Evolutionary conservation across 2,329 filamentous ascomycete genomes (phyloP).

Genomic region (Alternaria hordeiaustralica): DNA sequence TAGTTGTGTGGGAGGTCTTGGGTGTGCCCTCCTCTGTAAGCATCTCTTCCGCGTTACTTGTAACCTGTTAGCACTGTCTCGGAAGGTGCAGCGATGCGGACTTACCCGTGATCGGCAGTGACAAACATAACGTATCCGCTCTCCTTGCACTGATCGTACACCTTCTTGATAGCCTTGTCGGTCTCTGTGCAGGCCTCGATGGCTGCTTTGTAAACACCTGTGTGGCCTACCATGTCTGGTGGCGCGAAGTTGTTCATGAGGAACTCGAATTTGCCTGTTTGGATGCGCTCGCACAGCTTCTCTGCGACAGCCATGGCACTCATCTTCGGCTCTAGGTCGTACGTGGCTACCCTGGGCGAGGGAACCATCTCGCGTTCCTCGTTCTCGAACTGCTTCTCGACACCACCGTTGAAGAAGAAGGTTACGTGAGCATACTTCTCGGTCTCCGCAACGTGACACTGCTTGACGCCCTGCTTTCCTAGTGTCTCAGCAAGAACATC

Average conservation of each 20-base stretch:
- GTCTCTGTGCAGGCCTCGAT: constrained; percentile 84
- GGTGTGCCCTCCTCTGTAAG: constrained; percentile 93
- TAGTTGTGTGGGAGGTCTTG: constrained; percentile 97
- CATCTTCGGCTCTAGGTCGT: constrained; percentile 96
- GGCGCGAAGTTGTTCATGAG: constrained; percentile 99
- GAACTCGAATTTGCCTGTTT: constrained; percentile 87
- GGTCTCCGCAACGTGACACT: constrained; percentile 97
- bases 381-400: constrained; percentile 92
- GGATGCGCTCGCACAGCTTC: constrained; percentile 86
- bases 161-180: constrained; percentile 90
- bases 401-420: constrained; percentile 99
- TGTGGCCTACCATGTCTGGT: constrained; percentile 99
- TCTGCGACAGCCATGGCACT: constrained; percentile 88
- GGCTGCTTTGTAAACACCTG: constrained; percentile 94
- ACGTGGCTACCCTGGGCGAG: constrained; percentile 93
- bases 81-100: constrained; percentile 9
- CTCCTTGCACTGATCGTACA: constrained; percentile 93
- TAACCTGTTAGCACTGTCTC: constrained; percentile 26
- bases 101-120: constrained; percentile 88
- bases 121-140: constrained; percentile 93
- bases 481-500: constrained; percentile 99
- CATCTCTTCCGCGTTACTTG: constrained; percentile 95
- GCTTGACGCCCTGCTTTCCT: constrained; percentile 84
- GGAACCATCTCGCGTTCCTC: constrained; percentile 94
- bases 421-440: constrained; percentile 99